These are phyloP conservation scores for Fraxinus sp. DNA, from an alignment of 305 asterid genomes.

Conservation along the genomic window DNA sequence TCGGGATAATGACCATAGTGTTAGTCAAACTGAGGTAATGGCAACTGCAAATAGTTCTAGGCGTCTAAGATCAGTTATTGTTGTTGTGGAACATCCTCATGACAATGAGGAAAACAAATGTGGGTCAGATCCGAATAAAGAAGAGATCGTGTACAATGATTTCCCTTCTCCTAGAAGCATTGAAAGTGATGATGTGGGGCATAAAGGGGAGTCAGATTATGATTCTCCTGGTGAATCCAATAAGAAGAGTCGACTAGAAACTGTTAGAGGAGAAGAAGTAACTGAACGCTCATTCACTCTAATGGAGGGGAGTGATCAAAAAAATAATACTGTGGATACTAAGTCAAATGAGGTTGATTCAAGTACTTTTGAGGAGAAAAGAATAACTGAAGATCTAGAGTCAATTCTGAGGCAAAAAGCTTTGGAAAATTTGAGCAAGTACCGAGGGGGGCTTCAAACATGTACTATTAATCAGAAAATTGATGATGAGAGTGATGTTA, in stretches of 20 bases:
- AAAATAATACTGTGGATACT: conserved; percentile 20
- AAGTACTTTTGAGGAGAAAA: conserved; percentile 22
- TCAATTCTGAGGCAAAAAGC: conserved; percentile 77
- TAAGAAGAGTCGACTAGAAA: conserved; percentile 29
- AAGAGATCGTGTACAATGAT: conserved; percentile 61
- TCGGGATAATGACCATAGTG: conserved; percentile 30
- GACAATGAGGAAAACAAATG: conserved; percentile 39
- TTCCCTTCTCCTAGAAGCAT: conserved; percentile 61
- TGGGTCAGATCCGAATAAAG: conserved; percentile 50
- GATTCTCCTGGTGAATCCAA: conserved; percentile 30
- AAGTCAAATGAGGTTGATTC: conserved; percentile 17
- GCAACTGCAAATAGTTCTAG: conserved; percentile 39
- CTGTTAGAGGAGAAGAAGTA: conserved; percentile 30
- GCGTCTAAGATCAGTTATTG: conserved; percentile 76
- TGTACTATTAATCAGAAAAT: conserved; percentile 20
- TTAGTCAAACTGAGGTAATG: conserved; percentile 32
- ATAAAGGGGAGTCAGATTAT: conserved; percentile 33
- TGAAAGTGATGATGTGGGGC: conserved; percentile 49
- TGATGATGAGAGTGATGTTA: conserved; percentile 30
- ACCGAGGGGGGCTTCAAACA: conserved; percentile 39
- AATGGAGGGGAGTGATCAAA: conserved; percentile 20
- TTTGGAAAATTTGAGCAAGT: conserved; percentile 76
- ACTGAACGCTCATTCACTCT: conserved; percentile 23
- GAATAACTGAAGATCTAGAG: conserved; percentile 46
- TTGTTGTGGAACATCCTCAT: conserved; percentile 34